Percentiles rank a stretch among this genome's conserved stretches.
Conservation (phyloP, 2,329 filamentous ascomycete species). For the Neonectria coccinea region DNA sequence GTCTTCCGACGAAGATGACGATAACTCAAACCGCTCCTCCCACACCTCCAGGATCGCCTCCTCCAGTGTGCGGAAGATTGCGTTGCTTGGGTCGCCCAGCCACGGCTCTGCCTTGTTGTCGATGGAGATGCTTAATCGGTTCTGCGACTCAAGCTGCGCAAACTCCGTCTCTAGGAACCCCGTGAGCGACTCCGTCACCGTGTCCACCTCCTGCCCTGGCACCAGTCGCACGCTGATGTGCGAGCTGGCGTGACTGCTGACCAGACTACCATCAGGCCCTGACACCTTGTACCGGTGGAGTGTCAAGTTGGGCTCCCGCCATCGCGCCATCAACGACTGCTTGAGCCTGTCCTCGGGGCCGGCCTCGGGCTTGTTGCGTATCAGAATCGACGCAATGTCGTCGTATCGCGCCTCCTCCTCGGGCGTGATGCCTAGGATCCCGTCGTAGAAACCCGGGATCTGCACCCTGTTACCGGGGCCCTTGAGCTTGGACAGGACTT, state of each 20-base stretch:
- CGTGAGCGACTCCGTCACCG: slow-evolving; percentile 76
- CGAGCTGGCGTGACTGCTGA: slow-evolving; percentile 89
- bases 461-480: slow-evolving; percentile 83
- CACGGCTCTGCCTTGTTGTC: slow-evolving; percentile 96
- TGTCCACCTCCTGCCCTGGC: slow-evolving; percentile 87
- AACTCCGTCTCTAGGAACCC: slow-evolving; percentile 79
- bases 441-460: slow-evolving; percentile 90
- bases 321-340: slow-evolving; percentile 87
- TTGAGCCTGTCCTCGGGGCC: slow-evolving; percentile 77
- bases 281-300: slow-evolving; percentile 94
- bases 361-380: slow-evolving; percentile 74
- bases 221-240: slow-evolving; percentile 92
- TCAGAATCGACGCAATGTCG: slow-evolving; percentile 82
- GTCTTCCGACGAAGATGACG: neutral
- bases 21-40: slow-evolving; percentile 66
- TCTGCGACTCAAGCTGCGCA: slow-evolving; percentile 79
- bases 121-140: slow-evolving; percentile 83
- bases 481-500: slow-evolving; percentile 84
- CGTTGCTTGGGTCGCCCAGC: slow-evolving; percentile 91
- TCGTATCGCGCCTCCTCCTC: slow-evolving; percentile 85
- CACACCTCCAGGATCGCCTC: slow-evolving; percentile 87
- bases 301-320: slow-evolving; percentile 94
- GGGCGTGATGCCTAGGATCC: slow-evolving; percentile 78
- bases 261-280: slow-evolving; percentile 90
- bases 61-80: slow-evolving; percentile 91